A percentile compares a stretch with the other conserved stretches of the same genome.
phyloP scores from a whole-genome alignment of 139 green algal species.

The Coccomyxa sp. region DNA sequence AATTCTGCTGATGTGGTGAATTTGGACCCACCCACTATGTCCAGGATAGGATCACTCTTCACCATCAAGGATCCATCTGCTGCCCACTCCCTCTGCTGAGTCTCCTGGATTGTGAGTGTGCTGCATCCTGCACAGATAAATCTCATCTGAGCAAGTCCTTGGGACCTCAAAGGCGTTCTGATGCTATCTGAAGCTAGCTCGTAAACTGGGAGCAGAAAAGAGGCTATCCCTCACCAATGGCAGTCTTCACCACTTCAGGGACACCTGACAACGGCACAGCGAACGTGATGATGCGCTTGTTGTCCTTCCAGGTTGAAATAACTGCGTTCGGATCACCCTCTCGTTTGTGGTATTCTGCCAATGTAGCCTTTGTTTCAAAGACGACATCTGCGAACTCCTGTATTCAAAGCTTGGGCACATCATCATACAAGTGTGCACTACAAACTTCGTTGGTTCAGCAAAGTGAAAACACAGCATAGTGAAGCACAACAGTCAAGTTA shows the following conservation, averaged over 20 bases:
- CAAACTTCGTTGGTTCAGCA: not conserved
- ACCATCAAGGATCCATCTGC: not conserved
- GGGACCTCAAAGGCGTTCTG: not conserved
- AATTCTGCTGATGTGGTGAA: slow-evolving; percentile 1
- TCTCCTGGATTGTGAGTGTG: slow-evolving; percentile 4
- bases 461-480: not conserved
- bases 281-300: not conserved
- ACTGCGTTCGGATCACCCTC: not conserved
- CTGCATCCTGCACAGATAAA: not conserved
- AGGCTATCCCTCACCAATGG: not conserved
- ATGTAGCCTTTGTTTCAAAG: not conserved
- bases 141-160: not conserved
- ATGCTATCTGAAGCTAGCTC: not conserved
- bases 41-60: not conserved
- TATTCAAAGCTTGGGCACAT: not conserved
- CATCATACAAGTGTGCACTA: not conserved
- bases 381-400: not conserved
- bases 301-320: not conserved
- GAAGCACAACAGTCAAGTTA: not conserved
- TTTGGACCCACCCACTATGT: slow-evolving; percentile 1
- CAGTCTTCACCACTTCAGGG: not conserved
- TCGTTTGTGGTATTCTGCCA: not conserved
- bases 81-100: not conserved
- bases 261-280: not conserved
- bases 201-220: not conserved